Evolutionary conservation across 1,284 basidiomycete genomes (phyloP), one percentile per base, ranked within the genome.

Genomic region (Pyrrhoderma noxium): DNA sequence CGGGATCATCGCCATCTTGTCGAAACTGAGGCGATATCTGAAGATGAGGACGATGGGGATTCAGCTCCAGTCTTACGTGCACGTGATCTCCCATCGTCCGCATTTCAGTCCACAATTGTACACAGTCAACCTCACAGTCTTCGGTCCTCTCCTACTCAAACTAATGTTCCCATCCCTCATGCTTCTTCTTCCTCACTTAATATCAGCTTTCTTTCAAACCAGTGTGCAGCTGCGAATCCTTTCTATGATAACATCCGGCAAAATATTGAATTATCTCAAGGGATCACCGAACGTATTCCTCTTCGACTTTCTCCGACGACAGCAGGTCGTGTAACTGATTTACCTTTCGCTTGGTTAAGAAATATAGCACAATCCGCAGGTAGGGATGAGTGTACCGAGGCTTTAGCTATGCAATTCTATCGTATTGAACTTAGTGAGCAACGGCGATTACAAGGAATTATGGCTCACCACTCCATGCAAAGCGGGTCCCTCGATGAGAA

Each of bases 171-270:
- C 21, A 31, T 5, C 11, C 7, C 8, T 5, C 38, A 40, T n/a
- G 14, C n/a, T 5, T 40, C 38, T 40, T 40, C 38, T 5, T 5
- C 5, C n/a, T 14, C 16, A 5, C n/a, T n/a, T 5, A 5, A 31
- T 31, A 31, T 31, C 11, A 23, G 37, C 14, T 45, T 21, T 19
- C 18, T 31, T 11, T 19, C 55, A 16, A 37, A 31, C 36, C 44
- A 22, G 19, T 31, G 43, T 19, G 48, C 52, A 18, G 78, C 83
- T 2, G 80, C 74, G 47, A 93, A 93, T 64, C 91, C 91, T 3
- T 94, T 94, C 69, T 94, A 93, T 60, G 93, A 99, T 69, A 88
- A 91, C 61, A 91, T 99, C 60, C 86, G 95, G 27, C 95, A 99
- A 67, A 96, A 98, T 62, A 68, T 86, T 14, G 95, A 99, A 70